Evolutionary conservation across 805 yeast genomes (phyloP).

Genomic region (Priceomyces castillae): DNA sequence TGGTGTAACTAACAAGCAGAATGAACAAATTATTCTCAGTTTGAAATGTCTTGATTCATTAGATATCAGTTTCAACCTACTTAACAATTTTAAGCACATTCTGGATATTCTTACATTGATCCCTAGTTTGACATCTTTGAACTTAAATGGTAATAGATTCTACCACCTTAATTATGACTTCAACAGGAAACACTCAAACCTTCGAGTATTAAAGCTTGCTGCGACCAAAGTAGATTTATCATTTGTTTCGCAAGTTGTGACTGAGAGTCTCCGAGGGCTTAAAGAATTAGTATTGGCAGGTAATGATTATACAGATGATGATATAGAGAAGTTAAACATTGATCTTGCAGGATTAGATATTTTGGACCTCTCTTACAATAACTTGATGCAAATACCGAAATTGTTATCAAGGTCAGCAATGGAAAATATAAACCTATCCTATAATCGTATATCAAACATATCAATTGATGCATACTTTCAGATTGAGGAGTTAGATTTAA

Average conservation of each 20-base stretch:
- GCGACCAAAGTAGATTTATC: constrained; percentile 19
- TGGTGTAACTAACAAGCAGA: constrained; percentile 5
- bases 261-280: constrained; percentile 39
- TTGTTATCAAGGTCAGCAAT: neutral
- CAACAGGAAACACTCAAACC: constrained; percentile 6
- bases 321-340: constrained; percentile 9
- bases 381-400: constrained; percentile 15
- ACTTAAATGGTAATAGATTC: constrained; percentile 56
- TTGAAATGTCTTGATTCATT: constrained; percentile 33
- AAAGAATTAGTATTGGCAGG: constrained; percentile 31
- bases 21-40: constrained; percentile 1
- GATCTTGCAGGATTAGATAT: constrained; percentile 7
- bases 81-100: constrained; percentile 41
- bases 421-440: constrained; percentile 29
- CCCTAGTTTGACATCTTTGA: constrained; percentile 38
- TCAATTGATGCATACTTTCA: neutral
- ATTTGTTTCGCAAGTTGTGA: constrained; percentile 12
- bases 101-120: constrained; percentile 34
- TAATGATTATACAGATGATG: constrained; percentile 26
- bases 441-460: constrained; percentile 29
- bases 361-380: constrained; percentile 43
- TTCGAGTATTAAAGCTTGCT: constrained; percentile 24
- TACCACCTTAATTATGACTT: neutral
- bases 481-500: constrained; percentile 43
- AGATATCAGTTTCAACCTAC: constrained; percentile 61